Base-by-base conservation (phyloP, 164 flowering plant genomes). In the Tetrastigma voinierianum region DNA sequence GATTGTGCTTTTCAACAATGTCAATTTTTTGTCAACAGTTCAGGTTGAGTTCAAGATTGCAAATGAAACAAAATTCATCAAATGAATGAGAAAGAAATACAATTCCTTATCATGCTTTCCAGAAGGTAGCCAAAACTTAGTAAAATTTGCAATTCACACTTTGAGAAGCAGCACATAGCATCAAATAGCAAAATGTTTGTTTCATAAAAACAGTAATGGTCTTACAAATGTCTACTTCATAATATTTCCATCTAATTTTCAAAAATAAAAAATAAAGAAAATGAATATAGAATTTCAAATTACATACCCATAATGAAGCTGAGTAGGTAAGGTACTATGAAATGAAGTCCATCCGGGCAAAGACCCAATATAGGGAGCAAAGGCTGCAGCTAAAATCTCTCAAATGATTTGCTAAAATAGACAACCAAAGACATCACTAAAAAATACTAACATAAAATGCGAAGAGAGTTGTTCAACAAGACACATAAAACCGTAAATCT, bases 311-410 rank as follows among this genome's bases (percentile, higher is more conserved):
- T 78, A 51, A 84, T 47, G 52, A 76, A 75, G 82, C 90, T 84
- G 53, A 91, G 91, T 64, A 84, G 83, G 78, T 85, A 88, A 46
- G 96, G 93, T 23, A 91, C 67, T 4, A 88, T 58, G 43, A 24
- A 10, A 68, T 85, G 88, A 53, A 89, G 78, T 64, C 62, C 85
- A 58, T 89, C 80, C 2, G n/a, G 97, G 93, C 72, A 87, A 59
- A 55, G 72, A 71, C 78, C 89, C 80, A 89, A 70, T n/a, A 85
- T 6, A 48, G 97, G 97, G 64, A 89, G 65, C 66, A 85, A 62
- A n/a, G 90, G 90, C 59, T 80, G 88, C 73, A 91, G 79, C 74
- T 77, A 93, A 62, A 93, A 86, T 78, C 84, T 80, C 58, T 76
- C 84, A 79, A 87, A 82, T 53, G 93, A 87, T 46, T 87, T 52